A percentile compares a stretch with the other conserved stretches of the same genome.
phyloP scores from a whole-genome alignment of 2,329 filamentous ascomycete species.

The Cadophora sp. region DNA sequence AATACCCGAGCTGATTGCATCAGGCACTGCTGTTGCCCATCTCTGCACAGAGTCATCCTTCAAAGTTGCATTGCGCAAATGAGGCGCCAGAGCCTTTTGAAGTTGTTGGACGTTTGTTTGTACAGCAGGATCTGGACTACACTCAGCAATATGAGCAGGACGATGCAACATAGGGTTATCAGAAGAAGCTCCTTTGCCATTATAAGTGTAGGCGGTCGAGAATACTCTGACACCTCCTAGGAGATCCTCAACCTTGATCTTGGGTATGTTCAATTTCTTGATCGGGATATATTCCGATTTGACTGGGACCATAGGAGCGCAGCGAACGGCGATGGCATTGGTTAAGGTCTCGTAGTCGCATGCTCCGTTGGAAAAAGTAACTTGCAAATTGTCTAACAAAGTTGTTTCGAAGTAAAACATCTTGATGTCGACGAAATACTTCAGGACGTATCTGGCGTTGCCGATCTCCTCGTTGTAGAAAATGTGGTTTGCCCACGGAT shows the following conservation, averaged over 20 bases:
- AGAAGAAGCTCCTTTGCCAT: slow-evolving; percentile 21
- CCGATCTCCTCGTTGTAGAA: slow-evolving; percentile 39
- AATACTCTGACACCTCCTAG: neutral
- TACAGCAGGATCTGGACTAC: neutral
- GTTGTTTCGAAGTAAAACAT: slow-evolving; percentile 39
- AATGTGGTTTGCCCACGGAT: slow-evolving; percentile 27
- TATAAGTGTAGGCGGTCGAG: slow-evolving; percentile 28
- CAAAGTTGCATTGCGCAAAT: neutral
- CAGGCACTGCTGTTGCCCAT: slow-evolving; percentile 14
- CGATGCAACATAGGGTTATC: slow-evolving; percentile 29
- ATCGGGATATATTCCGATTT: slow-evolving; percentile 22
- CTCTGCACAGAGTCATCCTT: slow-evolving; percentile 16
- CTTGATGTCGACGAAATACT: slow-evolving; percentile 33
- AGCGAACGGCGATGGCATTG: slow-evolving; percentile 32
- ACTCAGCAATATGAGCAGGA: neutral
- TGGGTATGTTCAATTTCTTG: slow-evolving; percentile 17
- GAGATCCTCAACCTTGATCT: neutral
- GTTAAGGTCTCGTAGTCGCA: slow-evolving; percentile 28
- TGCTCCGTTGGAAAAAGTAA: slow-evolving; percentile 5
- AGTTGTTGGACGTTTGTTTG: neutral
- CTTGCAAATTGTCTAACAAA: slow-evolving; percentile 33
- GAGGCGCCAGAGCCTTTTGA: neutral
- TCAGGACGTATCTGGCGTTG: slow-evolving; percentile 34
- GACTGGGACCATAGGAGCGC: slow-evolving; percentile 24
- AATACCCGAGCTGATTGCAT: neutral